A percentile compares a stretch with the other conserved stretches of the same genome.
Evolutionary conservation across 2,329 filamentous ascomycete genomes (phyloP).

Genomic region (Boeremia lycopersici): DNA sequence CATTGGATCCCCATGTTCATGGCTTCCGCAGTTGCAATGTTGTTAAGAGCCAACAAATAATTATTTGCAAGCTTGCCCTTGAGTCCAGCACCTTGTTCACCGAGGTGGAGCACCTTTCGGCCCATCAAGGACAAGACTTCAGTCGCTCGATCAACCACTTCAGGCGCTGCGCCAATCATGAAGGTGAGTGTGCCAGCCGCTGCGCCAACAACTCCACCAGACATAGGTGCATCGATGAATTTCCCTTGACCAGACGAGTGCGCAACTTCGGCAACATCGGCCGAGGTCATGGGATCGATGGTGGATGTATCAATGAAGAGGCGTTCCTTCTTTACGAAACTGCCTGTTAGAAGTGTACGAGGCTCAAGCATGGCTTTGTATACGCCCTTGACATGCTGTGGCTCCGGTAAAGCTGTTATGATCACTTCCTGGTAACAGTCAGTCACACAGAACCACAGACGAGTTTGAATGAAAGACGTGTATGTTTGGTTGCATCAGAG

Average conservation of each 20-base stretch:
- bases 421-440: conserved; percentile 71
- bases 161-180: conserved; percentile 79
- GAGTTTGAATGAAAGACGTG: conserved; percentile 7
- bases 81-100: conserved; percentile 81
- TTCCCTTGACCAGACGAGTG: conserved; percentile 69
- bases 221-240: conserved; percentile 97
- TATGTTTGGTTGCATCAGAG: conserved; percentile 60
- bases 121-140: conserved; percentile 82
- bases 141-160: conserved; percentile 68
- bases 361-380: conserved; percentile 76
- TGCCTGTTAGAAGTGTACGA: conserved; percentile 56
- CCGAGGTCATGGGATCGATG: conserved; percentile 87
- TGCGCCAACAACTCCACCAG: conserved; percentile 91
- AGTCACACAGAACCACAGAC: conserved; percentile 15
- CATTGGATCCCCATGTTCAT: conserved; percentile 70
- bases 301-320: conserved; percentile 97
- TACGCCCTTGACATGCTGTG: conserved; percentile 82
- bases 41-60: conserved; percentile 92
- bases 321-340: conserved; percentile 62
- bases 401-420: conserved; percentile 88
- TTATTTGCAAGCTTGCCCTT: conserved; percentile 97
- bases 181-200: conserved; percentile 88
- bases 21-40: conserved; percentile 73
- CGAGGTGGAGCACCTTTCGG: conserved; percentile 82
- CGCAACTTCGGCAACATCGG: conserved; percentile 74